Conservation (phyloP, 805 yeast species). For the Yarrowia deformans region DNA sequence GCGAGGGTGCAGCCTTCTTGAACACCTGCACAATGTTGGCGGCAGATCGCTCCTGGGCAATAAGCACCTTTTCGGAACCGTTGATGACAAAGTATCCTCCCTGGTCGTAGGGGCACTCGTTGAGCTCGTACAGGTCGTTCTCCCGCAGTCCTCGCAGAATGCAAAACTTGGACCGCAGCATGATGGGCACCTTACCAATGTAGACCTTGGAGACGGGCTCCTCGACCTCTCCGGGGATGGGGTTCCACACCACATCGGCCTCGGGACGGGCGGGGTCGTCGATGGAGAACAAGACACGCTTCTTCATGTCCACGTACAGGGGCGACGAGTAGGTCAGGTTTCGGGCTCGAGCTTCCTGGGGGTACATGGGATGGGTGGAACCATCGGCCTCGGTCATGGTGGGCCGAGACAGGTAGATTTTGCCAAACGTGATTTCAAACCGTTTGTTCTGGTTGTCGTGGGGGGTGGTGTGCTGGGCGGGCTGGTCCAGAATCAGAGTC, state of each 20-base stretch:
- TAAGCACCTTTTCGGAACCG: constrained; percentile 97
- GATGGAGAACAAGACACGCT: constrained; percentile 81
- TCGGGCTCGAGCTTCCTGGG: constrained; percentile 97
- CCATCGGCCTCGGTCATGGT: constrained; percentile 99
- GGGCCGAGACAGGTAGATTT: constrained; percentile 94
- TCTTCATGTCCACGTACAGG: constrained; percentile 92
- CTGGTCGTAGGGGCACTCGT: constrained; percentile 99
- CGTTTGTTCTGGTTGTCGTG: constrained; percentile 88
- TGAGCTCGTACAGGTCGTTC: constrained; percentile 90
- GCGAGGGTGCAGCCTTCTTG: constrained; percentile 96
- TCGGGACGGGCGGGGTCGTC: constrained; percentile 61
- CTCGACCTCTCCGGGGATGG: constrained; percentile 66
- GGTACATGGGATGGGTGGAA: constrained; percentile 97
- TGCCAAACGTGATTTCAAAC: constrained; percentile 97
- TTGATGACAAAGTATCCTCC: constrained; percentile 99
- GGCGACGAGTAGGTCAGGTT: constrained; percentile 97
- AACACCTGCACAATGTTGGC: constrained; percentile 99
- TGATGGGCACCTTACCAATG: constrained; percentile 96
- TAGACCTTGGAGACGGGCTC: constrained; percentile 80
- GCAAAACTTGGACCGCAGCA: constrained; percentile 97
- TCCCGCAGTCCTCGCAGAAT: constrained; percentile 87
- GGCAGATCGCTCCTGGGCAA: constrained; percentile 98
- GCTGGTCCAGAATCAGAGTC: constrained; percentile 92
- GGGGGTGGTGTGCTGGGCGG: constrained; percentile 95
- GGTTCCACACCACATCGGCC: constrained; percentile 59